A percentile compares a stretch with the other conserved stretches of the same genome.
phyloP scores from a whole-genome alignment of 78 protist species.

The Protostelium mycophagum region DNA sequence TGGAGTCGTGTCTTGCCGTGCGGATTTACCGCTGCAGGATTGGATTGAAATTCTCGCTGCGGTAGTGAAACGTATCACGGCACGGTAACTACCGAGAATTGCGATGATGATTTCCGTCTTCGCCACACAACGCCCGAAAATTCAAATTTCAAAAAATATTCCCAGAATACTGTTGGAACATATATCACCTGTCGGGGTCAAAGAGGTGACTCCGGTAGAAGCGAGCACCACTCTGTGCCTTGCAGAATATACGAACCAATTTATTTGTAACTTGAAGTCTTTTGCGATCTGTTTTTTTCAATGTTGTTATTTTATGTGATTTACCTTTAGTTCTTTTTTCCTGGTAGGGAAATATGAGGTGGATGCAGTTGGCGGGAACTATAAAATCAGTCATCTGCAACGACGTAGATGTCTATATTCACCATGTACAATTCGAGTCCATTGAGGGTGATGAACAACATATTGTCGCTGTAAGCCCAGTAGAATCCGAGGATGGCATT shows the following conservation, averaged over 20 bases:
- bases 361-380: background rate
- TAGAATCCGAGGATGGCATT: background rate
- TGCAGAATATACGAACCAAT: background rate
- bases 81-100: too few relatives aligned
- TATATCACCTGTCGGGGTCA: background rate
- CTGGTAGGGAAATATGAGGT: background rate
- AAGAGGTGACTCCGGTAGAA: background rate
- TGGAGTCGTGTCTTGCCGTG: too few relatives aligned
- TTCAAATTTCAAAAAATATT: too few relatives aligned
- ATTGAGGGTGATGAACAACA: background rate
- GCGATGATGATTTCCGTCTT: too few relatives aligned
- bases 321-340: background rate
- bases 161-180: background rate
- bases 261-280: background rate
- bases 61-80: too few relatives aligned
- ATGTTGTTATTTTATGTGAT: background rate
- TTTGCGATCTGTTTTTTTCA: background rate
- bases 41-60: too few relatives aligned
- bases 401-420: too few relatives aligned
- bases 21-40: too few relatives aligned
- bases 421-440: background rate
- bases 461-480: background rate
- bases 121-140: too few relatives aligned
- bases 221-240: background rate
- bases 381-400: too few relatives aligned